These are phyloP conservation scores for Pseudocercospora fuligena DNA, from an alignment of 2,329 filamentous ascomycete genomes.

Conservation along the genomic window DNA sequence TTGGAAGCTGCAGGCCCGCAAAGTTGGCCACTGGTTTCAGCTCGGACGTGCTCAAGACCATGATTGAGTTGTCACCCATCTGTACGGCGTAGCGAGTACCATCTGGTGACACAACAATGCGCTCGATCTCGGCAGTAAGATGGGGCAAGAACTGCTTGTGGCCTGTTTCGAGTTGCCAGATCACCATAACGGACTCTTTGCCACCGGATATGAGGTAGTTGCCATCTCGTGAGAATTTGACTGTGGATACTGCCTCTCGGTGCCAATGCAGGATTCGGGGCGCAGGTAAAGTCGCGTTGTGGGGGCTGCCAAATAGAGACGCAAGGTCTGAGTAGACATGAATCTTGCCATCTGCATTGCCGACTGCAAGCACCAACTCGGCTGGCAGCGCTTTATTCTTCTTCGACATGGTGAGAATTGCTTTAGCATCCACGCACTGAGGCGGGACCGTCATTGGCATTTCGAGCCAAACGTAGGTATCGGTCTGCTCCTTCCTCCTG, in stretches of 20 bases:
- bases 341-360: constrained; percentile 76
- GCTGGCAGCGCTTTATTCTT: constrained; percentile 40
- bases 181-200: constrained; percentile 81
- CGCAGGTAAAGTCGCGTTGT: constrained; percentile 44
- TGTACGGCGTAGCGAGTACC: constrained; percentile 84
- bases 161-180: constrained; percentile 92
- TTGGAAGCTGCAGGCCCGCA: constrained; percentile 72
- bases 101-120: constrained; percentile 76
- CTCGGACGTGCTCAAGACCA: constrained; percentile 88
- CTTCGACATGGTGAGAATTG: constrained; percentile 31
- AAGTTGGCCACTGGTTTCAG: constrained; percentile 83
- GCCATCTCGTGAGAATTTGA: constrained; percentile 95
- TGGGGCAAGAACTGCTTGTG: constrained; percentile 86
- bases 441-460: constrained; percentile 65
- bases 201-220: constrained; percentile 96
- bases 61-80: constrained; percentile 88
- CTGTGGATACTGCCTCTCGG: constrained; percentile 75
- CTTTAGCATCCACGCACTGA: constrained; percentile 68
- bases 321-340: constrained; percentile 68
- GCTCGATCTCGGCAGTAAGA: constrained; percentile 82
- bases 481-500: constrained; percentile 45
- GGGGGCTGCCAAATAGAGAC: constrained; percentile 31
- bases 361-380: constrained; percentile 75
- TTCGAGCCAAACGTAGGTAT: constrained; percentile 59
- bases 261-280: constrained; percentile 88